Evolutionary conservation across 2,329 filamentous ascomycete genomes (phyloP).

Genomic region (Sarocladium kiliense): DNA sequence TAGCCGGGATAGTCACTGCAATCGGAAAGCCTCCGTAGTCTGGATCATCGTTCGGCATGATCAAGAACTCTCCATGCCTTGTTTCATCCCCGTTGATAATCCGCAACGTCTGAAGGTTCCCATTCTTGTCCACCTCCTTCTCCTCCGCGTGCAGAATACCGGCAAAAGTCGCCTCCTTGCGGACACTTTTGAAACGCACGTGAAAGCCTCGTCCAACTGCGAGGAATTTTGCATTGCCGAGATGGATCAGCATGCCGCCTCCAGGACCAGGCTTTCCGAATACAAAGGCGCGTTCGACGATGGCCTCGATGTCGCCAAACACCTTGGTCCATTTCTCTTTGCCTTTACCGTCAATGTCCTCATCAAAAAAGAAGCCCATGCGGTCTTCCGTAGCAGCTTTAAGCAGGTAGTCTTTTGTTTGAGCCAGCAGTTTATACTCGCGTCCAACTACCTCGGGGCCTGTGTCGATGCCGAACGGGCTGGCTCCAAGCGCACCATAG

Average conservation of each 20-base stretch:
- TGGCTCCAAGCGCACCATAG: constrained; percentile 30
- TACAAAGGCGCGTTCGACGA: constrained; percentile 32
- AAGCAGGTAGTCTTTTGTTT: constrained; percentile 22
- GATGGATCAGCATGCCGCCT: constrained; percentile 32
- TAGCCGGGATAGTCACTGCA: constrained; percentile 46
- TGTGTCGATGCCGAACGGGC: constrained; percentile 35
- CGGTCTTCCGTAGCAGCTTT: constrained; percentile 24
- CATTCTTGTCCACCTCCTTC: constrained; percentile 28
- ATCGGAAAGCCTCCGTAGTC: constrained; percentile 54
- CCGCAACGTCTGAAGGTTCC: constrained; percentile 25
- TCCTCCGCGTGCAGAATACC: constrained; percentile 31
- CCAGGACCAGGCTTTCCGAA: constrained; percentile 34
- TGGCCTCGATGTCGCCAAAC: constrained; percentile 28
- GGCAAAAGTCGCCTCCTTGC: constrained; percentile 27
- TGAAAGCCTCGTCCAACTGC: constrained; percentile 32
- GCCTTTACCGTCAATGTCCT: constrained; percentile 20
- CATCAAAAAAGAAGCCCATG: constrained; percentile 34
- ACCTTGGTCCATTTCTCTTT: constrained; percentile 18
- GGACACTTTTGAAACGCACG: constrained; percentile 25
- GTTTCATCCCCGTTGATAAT: constrained; percentile 36
- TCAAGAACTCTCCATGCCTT: constrained; percentile 36
- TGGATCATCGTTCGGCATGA: constrained; percentile 52
- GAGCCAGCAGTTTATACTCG: constrained; percentile 26
- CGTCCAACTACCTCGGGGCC: constrained; percentile 23
- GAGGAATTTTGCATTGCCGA: constrained; percentile 28